Percentiles rank a stretch among this genome's conserved stretches.
Conservation (phyloP, 2,329 filamentous ascomycete species). For the Sarocladiaceae sp. region DNA sequence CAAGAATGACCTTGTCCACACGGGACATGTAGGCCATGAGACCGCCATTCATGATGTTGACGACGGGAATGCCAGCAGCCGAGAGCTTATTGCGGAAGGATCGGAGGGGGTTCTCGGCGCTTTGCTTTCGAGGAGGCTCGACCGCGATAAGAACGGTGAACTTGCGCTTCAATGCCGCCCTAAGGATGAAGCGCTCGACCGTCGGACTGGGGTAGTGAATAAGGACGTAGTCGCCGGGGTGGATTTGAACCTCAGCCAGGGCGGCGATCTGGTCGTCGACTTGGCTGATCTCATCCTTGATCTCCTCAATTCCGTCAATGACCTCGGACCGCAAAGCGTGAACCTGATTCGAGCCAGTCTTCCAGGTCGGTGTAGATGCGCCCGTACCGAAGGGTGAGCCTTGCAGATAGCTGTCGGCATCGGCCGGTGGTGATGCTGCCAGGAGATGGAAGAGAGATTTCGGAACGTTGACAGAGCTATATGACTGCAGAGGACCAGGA, state of each 20-base stretch:
- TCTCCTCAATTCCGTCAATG: conserved; percentile 88
- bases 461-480: conserved; percentile 57
- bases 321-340: conserved; percentile 83
- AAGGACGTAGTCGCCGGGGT: conserved; percentile 86
- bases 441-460: conserved; percentile 87
- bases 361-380: conserved; percentile 41
- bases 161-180: conserved; percentile 80
- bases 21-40: conserved; percentile 91
- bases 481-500: conserved; percentile 55
- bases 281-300: conserved; percentile 89
- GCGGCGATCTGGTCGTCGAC: conserved; percentile 90
- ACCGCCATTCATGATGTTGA: conserved; percentile 77
- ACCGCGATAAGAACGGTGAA: conserved; percentile 87
- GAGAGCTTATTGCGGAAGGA: conserved; percentile 72
- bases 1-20: conserved; percentile 91
- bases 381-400: conserved; percentile 43
- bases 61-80: conserved; percentile 71
- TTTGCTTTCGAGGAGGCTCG: conserved; percentile 38
- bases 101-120: conserved; percentile 34
- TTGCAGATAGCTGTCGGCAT: conserved; percentile 20
- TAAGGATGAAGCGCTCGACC: conserved; percentile 82
- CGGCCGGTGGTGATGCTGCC: conserved; percentile 57
- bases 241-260: conserved; percentile 85
- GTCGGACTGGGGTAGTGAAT: conserved; percentile 81
- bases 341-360: conserved; percentile 35